phyloP scores from a whole-genome alignment of 768 basidiomycete species.

The Pisolithus albus region DNA sequence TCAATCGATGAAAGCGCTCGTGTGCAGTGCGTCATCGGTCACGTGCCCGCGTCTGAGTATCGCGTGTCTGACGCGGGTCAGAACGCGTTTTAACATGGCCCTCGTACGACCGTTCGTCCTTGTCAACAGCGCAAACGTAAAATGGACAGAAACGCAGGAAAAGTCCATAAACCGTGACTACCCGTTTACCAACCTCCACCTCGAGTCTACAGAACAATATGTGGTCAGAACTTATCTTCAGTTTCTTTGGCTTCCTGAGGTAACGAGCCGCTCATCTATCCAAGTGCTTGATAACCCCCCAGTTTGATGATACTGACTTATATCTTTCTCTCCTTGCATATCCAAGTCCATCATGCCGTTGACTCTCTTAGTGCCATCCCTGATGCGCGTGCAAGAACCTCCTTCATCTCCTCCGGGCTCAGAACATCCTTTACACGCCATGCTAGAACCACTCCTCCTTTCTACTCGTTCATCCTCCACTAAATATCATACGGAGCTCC shows the following conservation, averaged over 20 bases:
- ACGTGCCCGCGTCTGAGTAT: too few relatives aligned
- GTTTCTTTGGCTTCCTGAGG: slow-evolving; percentile 75
- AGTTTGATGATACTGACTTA: too few relatives aligned
- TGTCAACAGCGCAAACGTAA: slow-evolving; percentile 19
- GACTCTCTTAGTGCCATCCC: slow-evolving; percentile 44
- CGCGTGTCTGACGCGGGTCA: too few relatives aligned
- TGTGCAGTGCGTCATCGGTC: too few relatives aligned
- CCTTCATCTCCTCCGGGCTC: slow-evolving; percentile 23
- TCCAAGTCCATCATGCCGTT: slow-evolving; percentile 71
- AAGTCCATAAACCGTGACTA: slow-evolving; percentile 49
- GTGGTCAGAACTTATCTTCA: slow-evolving; percentile 64
- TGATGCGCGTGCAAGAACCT: slow-evolving; percentile 42
- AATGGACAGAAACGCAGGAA: slow-evolving; percentile 58
- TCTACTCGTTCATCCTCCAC: slow-evolving; percentile 45
- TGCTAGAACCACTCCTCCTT: slow-evolving; percentile 58
- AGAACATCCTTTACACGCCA: slow-evolving; percentile 50
- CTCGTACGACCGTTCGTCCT: slow-evolving; percentile 14
- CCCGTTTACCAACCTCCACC: slow-evolving; percentile 39
- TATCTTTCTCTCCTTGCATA: background rate
- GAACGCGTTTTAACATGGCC: background rate
- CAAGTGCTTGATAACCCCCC: background rate
- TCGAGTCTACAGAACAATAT: slow-evolving; percentile 49
- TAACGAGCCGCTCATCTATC: slow-evolving; percentile 19
- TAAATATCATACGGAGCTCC: slow-evolving; percentile 63
- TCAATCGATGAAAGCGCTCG: too few relatives aligned